Percentiles rank a stretch among this genome's conserved stretches.
Conservation (phyloP, 108 stramenopile species). For the Hondaea fermentalgiana region DNA sequence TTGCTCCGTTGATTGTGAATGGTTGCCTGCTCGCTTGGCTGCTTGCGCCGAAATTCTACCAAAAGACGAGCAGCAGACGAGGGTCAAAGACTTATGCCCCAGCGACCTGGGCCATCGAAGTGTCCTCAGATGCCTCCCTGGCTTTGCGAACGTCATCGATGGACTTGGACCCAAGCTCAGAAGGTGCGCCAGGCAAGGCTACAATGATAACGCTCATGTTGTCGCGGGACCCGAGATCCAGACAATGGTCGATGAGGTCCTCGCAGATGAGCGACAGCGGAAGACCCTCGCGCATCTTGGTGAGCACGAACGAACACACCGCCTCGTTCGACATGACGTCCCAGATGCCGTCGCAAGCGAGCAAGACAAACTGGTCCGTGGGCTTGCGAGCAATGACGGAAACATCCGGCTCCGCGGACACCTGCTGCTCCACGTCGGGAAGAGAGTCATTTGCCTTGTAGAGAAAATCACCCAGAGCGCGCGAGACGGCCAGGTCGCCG, state of each 20-base stretch:
- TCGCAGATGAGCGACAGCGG: neutral
- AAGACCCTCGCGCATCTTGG: neutral
- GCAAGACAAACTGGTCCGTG: conserved; percentile 62
- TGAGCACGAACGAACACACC: conserved; percentile 14
- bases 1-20: no score
- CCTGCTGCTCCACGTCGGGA: conserved; percentile 65
- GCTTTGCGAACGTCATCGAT: neutral
- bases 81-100: no score
- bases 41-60: no score
- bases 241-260: conserved; percentile 26
- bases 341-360: conserved; percentile 65
- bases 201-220: conserved; percentile 46
- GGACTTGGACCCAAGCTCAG: neutral
- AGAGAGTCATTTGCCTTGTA: conserved; percentile 68
- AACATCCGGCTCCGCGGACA: conserved; percentile 70
- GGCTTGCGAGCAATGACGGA: conserved; percentile 48
- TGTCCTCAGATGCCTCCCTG: neutral
- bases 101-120: no score
- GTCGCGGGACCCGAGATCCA: conserved; percentile 34
- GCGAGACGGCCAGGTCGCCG: conserved; percentile 77
- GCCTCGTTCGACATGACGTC: conserved; percentile 71
- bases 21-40: no score
- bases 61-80: no score
- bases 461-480: conserved; percentile 75
- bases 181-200: neutral